Base-by-base conservation (phyloP, 371 early-diverging fungal species). In the Rhizopus stolonifer region DNA sequence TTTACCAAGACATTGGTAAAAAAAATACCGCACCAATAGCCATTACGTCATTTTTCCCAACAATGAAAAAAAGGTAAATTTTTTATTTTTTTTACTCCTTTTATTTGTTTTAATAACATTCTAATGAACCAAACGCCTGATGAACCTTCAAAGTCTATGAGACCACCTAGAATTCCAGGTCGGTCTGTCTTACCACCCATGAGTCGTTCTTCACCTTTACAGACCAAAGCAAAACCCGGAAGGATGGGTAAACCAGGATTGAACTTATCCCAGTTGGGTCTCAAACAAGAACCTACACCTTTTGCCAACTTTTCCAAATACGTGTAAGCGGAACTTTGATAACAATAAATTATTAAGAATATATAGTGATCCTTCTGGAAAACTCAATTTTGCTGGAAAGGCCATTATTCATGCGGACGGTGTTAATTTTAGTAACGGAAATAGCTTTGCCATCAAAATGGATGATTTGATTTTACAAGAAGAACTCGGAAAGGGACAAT, bases 401-500 rank as follows among this genome's bases (percentile, higher is more conserved):
- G 94, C 95, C 7, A 86, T 93, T 31, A 80, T 96, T 52, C 89
- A 92, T 70, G 84, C 90, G 5, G 85, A 88, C 32, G 95, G 95
- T 25, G 94, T 95, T 32, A 87, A 94, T 74, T 96, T 96, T 61
- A 83, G 82, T 54, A 89, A 84, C 65, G 95, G 95, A 39, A 87
- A 79, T 63, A 84, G 86, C 52, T 95, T 94, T 70, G 80, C 83
- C 43, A 93, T 96, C 60, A 89, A 89, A 57, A 91, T 93, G 91
- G 78, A 83, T 49, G 93, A 96, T 49, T 74, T 96, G 54, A 65
- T 78, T 44, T 67, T 92, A 40, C 64, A 79, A 38, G 89, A 88
- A 62, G 91, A 88, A 61, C 77, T 96, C 9, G 95, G 95, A 18
- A 87, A 86, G 38, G 95, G 95, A 6, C 95, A 94, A 74, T 96